phyloP scores from a whole-genome alignment of 495 filamentous ascomycete genomes.

The Neurospora terricola region DNA sequence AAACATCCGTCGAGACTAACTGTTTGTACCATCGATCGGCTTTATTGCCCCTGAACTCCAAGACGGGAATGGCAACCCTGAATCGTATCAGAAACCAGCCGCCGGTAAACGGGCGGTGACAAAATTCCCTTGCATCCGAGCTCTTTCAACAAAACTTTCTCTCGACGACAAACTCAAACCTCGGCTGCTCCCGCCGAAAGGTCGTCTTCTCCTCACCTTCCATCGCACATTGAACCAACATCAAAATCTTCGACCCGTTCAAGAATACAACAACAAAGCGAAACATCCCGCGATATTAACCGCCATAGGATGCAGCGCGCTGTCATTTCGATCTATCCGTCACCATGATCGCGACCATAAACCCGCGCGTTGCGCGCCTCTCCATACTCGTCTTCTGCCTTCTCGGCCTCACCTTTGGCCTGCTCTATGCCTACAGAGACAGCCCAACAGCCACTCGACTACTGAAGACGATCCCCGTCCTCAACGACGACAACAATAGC shows the following conservation, averaged over 20 bases:
- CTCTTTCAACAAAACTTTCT: not conserved
- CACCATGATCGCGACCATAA: not conserved
- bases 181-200: not conserved
- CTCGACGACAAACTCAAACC: not conserved
- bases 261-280: not conserved
- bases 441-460: constrained; percentile 8
- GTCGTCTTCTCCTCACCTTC: not conserved
- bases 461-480: constrained; percentile 14
- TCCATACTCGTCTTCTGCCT: not conserved
- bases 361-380: not conserved
- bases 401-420: constrained; percentile 14
- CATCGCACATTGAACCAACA: not conserved
- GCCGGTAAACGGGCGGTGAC: not conserved
- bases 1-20: not conserved
- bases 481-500: constrained; percentile 11
- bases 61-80: not conserved
- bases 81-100: not conserved
- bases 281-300: not conserved
- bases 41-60: not conserved
- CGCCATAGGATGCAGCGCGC: not conserved
- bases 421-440: constrained; percentile 13
- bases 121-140: not conserved
- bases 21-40: not conserved
- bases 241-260: not conserved
- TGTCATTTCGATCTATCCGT: not conserved